phyloP scores from a whole-genome alignment of 1,284 basidiomycete genomes.

The Cryptococcus sp. region DNA sequence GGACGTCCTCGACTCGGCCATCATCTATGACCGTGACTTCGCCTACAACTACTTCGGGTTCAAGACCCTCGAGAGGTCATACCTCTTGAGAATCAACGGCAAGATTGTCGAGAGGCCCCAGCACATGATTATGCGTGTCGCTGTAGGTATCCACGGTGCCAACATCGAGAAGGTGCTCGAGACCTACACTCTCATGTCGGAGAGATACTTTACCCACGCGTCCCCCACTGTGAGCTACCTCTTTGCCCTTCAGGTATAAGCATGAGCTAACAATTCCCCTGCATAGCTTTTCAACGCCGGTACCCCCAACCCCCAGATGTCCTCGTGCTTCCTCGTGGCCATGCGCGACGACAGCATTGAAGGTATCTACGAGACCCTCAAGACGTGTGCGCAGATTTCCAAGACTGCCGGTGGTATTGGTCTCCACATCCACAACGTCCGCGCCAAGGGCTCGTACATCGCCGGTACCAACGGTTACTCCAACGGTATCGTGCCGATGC shows the following conservation, averaged over 20 bases:
- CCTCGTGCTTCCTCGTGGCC: slow-evolving; percentile 94
- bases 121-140: slow-evolving; percentile 99
- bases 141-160: slow-evolving; percentile 90
- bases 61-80: slow-evolving; percentile 98
- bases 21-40: slow-evolving; percentile 98
- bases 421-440: slow-evolving; percentile 92
- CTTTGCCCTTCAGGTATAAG: neutral
- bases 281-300: slow-evolving; percentile 87
- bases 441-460: slow-evolving; percentile 77
- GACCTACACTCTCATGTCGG: slow-evolving; percentile 93
- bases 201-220: slow-evolving; percentile 96
- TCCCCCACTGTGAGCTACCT: slow-evolving; percentile 67
- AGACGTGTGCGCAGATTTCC: slow-evolving; percentile 98
- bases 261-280: neutral
- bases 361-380: slow-evolving; percentile 98
- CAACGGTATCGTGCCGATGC: slow-evolving; percentile 99
- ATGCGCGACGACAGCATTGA: slow-evolving; percentile 99
- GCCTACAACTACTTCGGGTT: slow-evolving; percentile 97
- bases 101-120: slow-evolving; percentile 96
- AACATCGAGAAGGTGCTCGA: slow-evolving; percentile 88
- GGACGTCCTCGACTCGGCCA: slow-evolving; percentile 81
- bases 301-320: slow-evolving; percentile 90
- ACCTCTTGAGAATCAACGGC: slow-evolving; percentile 89
- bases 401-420: slow-evolving; percentile 99
- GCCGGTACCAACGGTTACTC: slow-evolving; percentile 89